These are phyloP conservation scores for Pseudocercospora crystallina DNA, from an alignment of 2,329 filamentous ascomycete genomes.

Conservation along the genomic window DNA sequence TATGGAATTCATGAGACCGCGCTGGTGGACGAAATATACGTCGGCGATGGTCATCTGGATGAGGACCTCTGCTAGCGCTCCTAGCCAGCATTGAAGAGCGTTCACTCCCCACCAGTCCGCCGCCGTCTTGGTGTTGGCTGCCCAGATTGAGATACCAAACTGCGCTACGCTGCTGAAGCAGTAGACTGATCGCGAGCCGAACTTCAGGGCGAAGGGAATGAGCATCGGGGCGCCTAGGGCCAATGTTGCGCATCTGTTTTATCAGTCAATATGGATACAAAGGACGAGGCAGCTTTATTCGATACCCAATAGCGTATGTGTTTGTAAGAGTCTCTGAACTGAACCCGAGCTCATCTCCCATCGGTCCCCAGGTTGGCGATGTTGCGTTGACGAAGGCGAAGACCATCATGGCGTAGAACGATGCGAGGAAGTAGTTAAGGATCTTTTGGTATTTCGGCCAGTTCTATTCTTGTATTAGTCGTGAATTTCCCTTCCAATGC, in stretches of 20 bases:
- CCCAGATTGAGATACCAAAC: constrained; percentile 51
- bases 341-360: constrained; percentile 47
- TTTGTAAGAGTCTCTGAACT: constrained; percentile 45
- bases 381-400: constrained; percentile 45
- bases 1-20: constrained; percentile 48
- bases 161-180: constrained; percentile 49
- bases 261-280: no score
- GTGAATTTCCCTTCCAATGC: neutral
- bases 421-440: constrained; percentile 44
- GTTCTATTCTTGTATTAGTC: constrained; percentile 34
- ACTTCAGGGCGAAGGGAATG: constrained; percentile 53
- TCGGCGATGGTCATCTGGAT: constrained; percentile 52
- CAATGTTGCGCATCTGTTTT: constrained; percentile 49
- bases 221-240: constrained; percentile 51
- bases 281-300: no score
- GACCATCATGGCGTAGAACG: constrained; percentile 45
- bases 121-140: constrained; percentile 42
- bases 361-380: constrained; percentile 44
- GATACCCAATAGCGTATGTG: constrained; percentile 47
- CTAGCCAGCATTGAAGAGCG: constrained; percentile 45
- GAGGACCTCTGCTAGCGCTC: constrained; percentile 52
- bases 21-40: constrained; percentile 48
- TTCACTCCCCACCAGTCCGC: constrained; percentile 49
- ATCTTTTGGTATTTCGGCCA: constrained; percentile 45
- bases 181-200: constrained; percentile 53